phyloP scores from a whole-genome alignment of 108 stramenopile species.

The Conticribra guillardii region DNA sequence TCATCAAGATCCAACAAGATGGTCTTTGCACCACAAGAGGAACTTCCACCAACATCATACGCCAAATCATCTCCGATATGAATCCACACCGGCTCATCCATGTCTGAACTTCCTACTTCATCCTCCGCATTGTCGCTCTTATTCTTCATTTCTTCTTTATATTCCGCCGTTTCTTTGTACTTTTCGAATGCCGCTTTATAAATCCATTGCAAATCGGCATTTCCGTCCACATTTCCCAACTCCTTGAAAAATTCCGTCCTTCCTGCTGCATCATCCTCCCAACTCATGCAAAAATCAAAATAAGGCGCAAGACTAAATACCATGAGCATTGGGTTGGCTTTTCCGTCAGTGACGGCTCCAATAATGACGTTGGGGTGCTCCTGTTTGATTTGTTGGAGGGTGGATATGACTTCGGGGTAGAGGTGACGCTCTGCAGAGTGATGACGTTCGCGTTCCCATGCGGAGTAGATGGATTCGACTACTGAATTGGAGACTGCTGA shows the following conservation, averaged over 20 bases:
- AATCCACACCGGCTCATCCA: slow-evolving; percentile 71
- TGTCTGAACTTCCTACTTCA: slow-evolving; percentile 17
- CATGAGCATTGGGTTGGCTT: slow-evolving; percentile 86
- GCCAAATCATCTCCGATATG: slow-evolving; percentile 91
- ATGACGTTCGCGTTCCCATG: slow-evolving; percentile 91
- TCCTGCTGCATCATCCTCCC: slow-evolving; percentile 88
- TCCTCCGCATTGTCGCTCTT: slow-evolving; percentile 28
- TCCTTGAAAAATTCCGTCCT: slow-evolving; percentile 82
- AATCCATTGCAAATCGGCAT: slow-evolving; percentile 88
- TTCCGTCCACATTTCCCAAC: slow-evolving; percentile 59
- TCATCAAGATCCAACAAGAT: slow-evolving; percentile 80
- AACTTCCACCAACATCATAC: slow-evolving; percentile 84
- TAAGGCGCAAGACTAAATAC: slow-evolving; percentile 86
- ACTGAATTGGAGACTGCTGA: slow-evolving; percentile 71
- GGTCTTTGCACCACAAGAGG: slow-evolving; percentile 85
- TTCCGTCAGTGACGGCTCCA: slow-evolving; percentile 90
- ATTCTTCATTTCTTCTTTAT: slow-evolving; percentile 55
- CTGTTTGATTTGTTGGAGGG: slow-evolving; percentile 73
- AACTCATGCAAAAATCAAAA: slow-evolving; percentile 89
- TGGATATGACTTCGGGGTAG: slow-evolving; percentile 71
- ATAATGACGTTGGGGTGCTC: slow-evolving; percentile 82
- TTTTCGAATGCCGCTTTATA: slow-evolving; percentile 84
- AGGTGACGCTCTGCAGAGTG: slow-evolving; percentile 88
- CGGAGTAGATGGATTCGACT: slow-evolving; percentile 76
- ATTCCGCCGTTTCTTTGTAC: slow-evolving; percentile 65